phyloP scores from a whole-genome alignment of 441 rosid species.

The Brassica hybrid region DNA sequence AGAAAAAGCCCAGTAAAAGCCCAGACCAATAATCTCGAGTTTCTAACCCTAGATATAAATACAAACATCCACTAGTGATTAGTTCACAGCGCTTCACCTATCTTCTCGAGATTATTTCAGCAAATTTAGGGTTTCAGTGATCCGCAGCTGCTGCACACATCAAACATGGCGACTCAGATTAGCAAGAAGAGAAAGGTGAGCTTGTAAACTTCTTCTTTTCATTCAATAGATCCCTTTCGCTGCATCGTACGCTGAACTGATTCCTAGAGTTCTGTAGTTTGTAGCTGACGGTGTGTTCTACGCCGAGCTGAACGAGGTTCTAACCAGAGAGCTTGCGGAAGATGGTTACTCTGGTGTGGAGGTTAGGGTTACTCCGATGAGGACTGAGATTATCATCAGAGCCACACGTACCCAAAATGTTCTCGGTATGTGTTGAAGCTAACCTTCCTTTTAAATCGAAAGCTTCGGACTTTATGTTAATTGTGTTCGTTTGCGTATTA shows the following conservation, averaged over 20 bases:
- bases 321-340: too few relatives aligned
- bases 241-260: not conserved
- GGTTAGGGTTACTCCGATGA: too few relatives aligned
- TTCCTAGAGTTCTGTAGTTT: constrained; percentile 45
- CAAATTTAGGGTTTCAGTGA: constrained; percentile 8
- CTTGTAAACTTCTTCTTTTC: not conserved
- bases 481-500: too few relatives aligned
- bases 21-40: not conserved
- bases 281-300: constrained; percentile 83
- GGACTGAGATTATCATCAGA: too few relatives aligned
- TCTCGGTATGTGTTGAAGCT: constrained; percentile 55
- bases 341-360: too few relatives aligned
- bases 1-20: constrained; percentile 12
- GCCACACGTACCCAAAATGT: constrained; percentile 73
- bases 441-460: not conserved
- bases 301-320: too few relatives aligned
- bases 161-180: constrained; percentile 53
- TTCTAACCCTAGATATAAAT: constrained; percentile 16
- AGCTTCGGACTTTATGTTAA: not conserved
- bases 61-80: not conserved
- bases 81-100: not conserved
- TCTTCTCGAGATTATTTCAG: not conserved
- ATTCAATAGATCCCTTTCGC: not conserved
- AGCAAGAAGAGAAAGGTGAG: constrained; percentile 72
- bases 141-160: not conserved